These are phyloP conservation scores for Solanum dulcamara DNA, from an alignment of 257 asterid species.

Conservation along the genomic window DNA sequence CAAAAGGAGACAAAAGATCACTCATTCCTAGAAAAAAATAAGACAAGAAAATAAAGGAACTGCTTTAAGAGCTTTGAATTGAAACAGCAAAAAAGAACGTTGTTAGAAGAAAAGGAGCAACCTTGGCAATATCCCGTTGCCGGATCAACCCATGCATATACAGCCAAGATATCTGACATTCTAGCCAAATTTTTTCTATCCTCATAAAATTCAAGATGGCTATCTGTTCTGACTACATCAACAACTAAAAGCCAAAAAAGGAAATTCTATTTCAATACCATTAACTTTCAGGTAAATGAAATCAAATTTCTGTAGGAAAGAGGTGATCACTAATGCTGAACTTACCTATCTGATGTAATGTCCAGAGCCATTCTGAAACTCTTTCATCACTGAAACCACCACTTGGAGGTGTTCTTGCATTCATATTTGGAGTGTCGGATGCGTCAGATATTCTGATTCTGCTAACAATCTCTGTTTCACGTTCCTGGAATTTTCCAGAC, in stretches of 20 bases:
- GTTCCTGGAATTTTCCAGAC: constrained; percentile 25
- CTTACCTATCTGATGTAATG: constrained; percentile 86
- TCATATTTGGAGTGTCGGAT: constrained; percentile 37
- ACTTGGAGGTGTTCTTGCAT: constrained; percentile 38
- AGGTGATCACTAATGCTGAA: neutral
- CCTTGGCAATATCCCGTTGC: constrained; percentile 99
- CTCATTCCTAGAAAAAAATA: constrained; percentile 69
- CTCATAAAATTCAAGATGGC: constrained; percentile 89
- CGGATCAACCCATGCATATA: constrained; percentile 98
- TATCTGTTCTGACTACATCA: constrained; percentile 96
- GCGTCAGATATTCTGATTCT: constrained; percentile 54
- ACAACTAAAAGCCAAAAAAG: constrained; percentile 45
- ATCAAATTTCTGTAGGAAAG: neutral
- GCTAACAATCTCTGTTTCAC: constrained; percentile 31
- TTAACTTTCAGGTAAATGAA: neutral
- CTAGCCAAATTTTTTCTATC: constrained; percentile 88
- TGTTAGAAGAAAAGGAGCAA: constrained; percentile 12
- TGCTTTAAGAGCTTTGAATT: neutral
- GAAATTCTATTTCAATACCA: neutral
- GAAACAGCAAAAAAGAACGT: neutral
- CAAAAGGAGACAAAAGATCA: constrained; percentile 91
- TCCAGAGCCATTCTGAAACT: constrained; percentile 99
- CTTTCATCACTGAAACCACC: constrained; percentile 52
- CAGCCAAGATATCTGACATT: constrained; percentile 98
- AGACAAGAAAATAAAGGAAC: constrained; percentile 9